Evolutionary conservation across 805 yeast species (phyloP), one percentile per base, ranked within the genome.

Genomic region (Metschnikowia matae): DNA sequence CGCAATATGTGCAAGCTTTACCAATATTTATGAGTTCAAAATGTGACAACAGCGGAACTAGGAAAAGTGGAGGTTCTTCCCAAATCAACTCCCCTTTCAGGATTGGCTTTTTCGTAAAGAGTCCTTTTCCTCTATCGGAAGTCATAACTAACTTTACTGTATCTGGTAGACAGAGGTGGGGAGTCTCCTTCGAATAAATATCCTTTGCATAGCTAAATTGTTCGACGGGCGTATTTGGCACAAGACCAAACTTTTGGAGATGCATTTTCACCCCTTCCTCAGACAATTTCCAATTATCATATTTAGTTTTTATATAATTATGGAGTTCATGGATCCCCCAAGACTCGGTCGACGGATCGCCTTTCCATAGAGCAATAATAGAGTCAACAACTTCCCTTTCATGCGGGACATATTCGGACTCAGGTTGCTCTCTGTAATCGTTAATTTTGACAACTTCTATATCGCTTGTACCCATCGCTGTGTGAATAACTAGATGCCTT

Each of bases 1-100:
- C 89, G 70, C 96, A 88, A 60, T 78, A 76, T 1, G 88, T 72
- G 64, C 96, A 88, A 3, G 88, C 87, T 57, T 79, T 80, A 0
- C 90, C 87, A 18, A 65, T 62, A 41, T 77, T 71, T 57, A 86
- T 79, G 51, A 86, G 67, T 36, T 79, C 74, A 42, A 82, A 67
- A 57, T 83, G 81, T 14, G 85, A 89, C 54, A 87, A 70, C 2
- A 86, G 88, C 2, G 92, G 88, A 0, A 87, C 69, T 36, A 80
- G 77, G 50, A 88, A 72, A 6, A 89, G 81, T 1, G 69, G 71
- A 11, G 64, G 57, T 60, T 87, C 96, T 39, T 76, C 73, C 82
- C 89, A 84, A 3, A 88, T 62, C 48, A 76, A 58, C 2, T 72
- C 81, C 13, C 83, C 88, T 33, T 73, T 73, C 10, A 66, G 54